A percentile compares a stretch with the other conserved stretches of the same genome.
phyloP scores from a whole-genome alignment of 2,329 filamentous ascomycete species.

The Aotearoamyces nothofagi region DNA sequence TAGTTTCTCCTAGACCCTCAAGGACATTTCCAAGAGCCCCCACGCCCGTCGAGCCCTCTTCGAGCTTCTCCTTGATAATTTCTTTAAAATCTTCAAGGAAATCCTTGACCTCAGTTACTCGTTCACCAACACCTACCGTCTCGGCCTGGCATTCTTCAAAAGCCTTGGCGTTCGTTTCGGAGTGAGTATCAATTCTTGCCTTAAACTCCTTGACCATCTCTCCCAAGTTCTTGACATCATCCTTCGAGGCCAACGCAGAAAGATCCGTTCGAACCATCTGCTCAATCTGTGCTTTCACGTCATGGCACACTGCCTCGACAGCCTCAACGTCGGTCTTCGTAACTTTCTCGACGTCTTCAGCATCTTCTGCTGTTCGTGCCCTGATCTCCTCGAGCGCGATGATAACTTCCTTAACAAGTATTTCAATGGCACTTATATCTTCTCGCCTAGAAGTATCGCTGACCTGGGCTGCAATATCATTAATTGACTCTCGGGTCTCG shows the following conservation, averaged over 20 bases:
- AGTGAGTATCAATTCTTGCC: conserved; percentile 49
- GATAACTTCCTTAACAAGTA: conserved; percentile 65
- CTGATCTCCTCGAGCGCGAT: conserved; percentile 60
- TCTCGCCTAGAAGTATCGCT: conserved; percentile 62
- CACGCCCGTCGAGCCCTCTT: conserved; percentile 56
- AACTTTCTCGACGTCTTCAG: conserved; percentile 38
- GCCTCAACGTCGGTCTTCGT: conserved; percentile 73
- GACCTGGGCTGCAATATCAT: conserved; percentile 48
- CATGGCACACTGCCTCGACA: conserved; percentile 67
- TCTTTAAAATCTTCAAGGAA: conserved; percentile 68
- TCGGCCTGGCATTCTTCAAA: conserved; percentile 77
- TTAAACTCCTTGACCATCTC: conserved; percentile 59
- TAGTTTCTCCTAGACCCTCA: conserved; percentile 48
- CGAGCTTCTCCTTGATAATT: conserved; percentile 61
- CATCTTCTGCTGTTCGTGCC: conserved; percentile 26
- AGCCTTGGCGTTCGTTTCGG: conserved; percentile 60
- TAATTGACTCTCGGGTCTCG: conserved; percentile 61
- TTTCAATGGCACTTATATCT: conserved; percentile 63
- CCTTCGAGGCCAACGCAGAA: conserved; percentile 56
- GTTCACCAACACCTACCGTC: conserved; percentile 62
- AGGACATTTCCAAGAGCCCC: conserved; percentile 59
- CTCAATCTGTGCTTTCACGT: conserved; percentile 67
- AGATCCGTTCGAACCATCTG: conserved; percentile 58
- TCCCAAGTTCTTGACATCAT: conserved; percentile 57
- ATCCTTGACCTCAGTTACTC: conserved; percentile 62